Conservation (phyloP, 805 yeast species). For the Danielia oregonensis region DNA sequence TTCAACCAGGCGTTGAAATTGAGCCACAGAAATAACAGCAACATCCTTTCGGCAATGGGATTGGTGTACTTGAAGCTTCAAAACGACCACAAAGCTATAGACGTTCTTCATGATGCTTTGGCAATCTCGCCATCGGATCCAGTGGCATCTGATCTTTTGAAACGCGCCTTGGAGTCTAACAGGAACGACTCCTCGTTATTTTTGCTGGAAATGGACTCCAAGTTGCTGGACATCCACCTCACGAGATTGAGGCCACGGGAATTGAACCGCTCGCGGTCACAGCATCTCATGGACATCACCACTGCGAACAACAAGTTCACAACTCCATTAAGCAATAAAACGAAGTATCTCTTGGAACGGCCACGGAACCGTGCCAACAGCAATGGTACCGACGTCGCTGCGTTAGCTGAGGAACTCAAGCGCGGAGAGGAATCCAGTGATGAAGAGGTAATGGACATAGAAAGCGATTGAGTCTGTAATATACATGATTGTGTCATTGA, state of each 20-base stretch:
- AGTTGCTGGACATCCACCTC: conserved; percentile 7
- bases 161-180: conserved; percentile 71
- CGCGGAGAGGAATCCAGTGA: conserved; percentile 49
- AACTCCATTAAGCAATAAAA: conserved; percentile 22
- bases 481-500: too few relatives aligned
- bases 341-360: conserved; percentile 7
- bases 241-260: conserved; percentile 1
- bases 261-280: not conserved
- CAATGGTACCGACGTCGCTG: conserved; percentile 24
- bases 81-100: conserved; percentile 62
- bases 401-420: conserved; percentile 36
- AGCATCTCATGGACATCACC: conserved; percentile 5
- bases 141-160: conserved; percentile 75
- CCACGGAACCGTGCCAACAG: conserved; percentile 5
- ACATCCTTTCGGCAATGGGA: conserved; percentile 80
- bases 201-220: conserved; percentile 11
- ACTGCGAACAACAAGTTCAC: conserved; percentile 15
- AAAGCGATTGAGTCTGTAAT: too few relatives aligned
- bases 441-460: conserved; percentile 58
- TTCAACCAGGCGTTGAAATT: conserved; percentile 73
- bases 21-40: conserved; percentile 64
- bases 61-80: conserved; percentile 72
- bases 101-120: conserved; percentile 73
- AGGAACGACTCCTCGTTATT: conserved; percentile 15
- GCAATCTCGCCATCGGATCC: conserved; percentile 78